Evolutionary conservation across 768 basidiomycete genomes (phyloP).

Genomic region (Tulasnella sp.): DNA sequence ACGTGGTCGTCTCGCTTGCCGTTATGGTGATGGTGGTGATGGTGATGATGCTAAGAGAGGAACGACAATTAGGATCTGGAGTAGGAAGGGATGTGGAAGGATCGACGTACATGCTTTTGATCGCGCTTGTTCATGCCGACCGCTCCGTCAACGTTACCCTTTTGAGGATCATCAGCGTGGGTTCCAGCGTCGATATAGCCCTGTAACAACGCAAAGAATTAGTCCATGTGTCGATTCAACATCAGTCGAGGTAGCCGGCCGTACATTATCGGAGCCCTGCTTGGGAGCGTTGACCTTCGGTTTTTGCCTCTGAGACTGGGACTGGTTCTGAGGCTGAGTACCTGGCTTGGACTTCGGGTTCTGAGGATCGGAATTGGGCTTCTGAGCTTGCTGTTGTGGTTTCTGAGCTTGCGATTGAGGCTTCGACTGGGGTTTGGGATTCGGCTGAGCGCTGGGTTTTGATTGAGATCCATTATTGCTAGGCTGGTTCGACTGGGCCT

Average conservation of each 20-base stretch:
- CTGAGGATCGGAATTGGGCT: background rate
- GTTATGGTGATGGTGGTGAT: constrained; percentile 12
- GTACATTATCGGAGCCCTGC: background rate
- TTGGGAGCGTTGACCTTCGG: background rate
- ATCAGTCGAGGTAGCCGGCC: no score
- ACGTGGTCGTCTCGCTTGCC: constrained; percentile 18
- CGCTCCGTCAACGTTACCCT: background rate
- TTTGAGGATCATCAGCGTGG: background rate
- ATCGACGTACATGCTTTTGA: background rate
- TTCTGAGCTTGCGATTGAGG: background rate
- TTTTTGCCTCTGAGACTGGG: no score
- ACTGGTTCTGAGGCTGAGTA: background rate
- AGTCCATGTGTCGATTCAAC: background rate
- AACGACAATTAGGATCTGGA: background rate
- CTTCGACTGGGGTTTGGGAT: background rate
- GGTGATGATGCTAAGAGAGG: constrained; percentile 13
- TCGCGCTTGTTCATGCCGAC: background rate
- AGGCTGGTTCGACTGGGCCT: background rate
- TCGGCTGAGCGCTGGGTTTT: background rate
- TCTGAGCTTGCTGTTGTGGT: no score
- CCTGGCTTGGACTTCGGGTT: background rate
- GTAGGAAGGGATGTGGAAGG: background rate
- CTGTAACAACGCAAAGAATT: background rate
- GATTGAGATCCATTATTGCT: background rate
- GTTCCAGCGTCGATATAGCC: background rate